Percentiles rank a stretch among this genome's conserved stretches.
Evolutionary conservation across 441 rosid genomes (phyloP).

Genomic region (Jatropha multifida): DNA sequence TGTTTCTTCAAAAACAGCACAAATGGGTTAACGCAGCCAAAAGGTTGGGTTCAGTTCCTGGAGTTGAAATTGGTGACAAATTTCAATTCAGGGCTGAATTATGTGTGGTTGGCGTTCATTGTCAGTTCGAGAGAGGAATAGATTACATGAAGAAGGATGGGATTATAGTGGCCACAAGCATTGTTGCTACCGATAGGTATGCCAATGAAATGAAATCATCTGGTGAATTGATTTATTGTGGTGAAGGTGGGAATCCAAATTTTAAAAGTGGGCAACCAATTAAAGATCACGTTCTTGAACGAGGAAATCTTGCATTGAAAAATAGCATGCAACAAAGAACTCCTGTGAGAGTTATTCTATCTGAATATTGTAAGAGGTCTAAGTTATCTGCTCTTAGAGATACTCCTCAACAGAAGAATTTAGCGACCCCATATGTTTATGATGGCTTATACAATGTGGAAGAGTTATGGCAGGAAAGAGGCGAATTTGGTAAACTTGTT

Average conservation of each 20-base stretch:
- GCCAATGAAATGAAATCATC: conserved; percentile 51
- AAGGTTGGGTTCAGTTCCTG: conserved; percentile 63
- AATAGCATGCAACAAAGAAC: conserved; percentile 28
- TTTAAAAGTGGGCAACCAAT: not conserved
- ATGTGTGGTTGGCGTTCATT: conserved; percentile 63
- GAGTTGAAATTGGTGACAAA: conserved; percentile 75
- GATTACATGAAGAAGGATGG: conserved; percentile 49
- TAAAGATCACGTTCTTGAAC: conserved; percentile 32
- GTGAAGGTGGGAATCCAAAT: conserved; percentile 69
- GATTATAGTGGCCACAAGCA: conserved; percentile 47
- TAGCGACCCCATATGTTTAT: conserved; percentile 22
- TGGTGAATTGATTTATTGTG: conserved; percentile 58
- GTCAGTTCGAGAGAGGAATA: conserved; percentile 53
- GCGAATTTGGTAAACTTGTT: conserved; percentile 52
- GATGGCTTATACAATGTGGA: conserved; percentile 59
- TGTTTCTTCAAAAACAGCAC: conserved; percentile 41
- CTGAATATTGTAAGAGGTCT: not conserved
- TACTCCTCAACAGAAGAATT: not conserved
- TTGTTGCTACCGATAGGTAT: conserved; percentile 66
- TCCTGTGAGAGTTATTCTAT: conserved; percentile 33
- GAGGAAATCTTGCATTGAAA: conserved; percentile 41
- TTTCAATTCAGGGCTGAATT: conserved; percentile 66
- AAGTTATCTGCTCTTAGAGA: not conserved
- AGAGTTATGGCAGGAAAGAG: conserved; percentile 43
- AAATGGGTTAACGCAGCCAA: conserved; percentile 35